phyloP scores from a whole-genome alignment of 1,139 yeast species.

The Yarrowia galli region DNA sequence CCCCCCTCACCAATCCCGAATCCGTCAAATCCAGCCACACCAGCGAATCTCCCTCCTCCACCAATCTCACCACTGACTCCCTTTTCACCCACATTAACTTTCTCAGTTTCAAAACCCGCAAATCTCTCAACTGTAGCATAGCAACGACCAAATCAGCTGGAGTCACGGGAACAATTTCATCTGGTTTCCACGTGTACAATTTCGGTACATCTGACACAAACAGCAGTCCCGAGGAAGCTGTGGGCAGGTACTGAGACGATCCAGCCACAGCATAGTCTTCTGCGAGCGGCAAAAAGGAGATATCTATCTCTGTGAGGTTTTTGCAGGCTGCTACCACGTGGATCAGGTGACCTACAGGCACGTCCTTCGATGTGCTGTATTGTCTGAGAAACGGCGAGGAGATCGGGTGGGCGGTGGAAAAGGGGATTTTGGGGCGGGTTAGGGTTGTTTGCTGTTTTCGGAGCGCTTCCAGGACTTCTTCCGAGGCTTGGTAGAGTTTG shows the following conservation, averaged over 20 bases:
- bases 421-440: constrained; percentile 24
- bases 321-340: constrained; percentile 46
- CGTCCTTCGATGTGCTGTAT: constrained; percentile 45
- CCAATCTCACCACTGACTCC: constrained; percentile 40
- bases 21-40: constrained; percentile 42
- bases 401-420: constrained; percentile 44
- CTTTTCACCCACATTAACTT: constrained; percentile 46
- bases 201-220: constrained; percentile 49
- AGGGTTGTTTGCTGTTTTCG: background rate
- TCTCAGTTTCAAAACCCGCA: constrained; percentile 42
- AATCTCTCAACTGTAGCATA: constrained; percentile 41
- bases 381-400: constrained; percentile 45
- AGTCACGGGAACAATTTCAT: constrained; percentile 44
- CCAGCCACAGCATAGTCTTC: constrained; percentile 46
- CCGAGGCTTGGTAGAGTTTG: constrained; percentile 21
- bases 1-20: constrained; percentile 43
- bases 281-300: constrained; percentile 47
- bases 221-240: constrained; percentile 42
- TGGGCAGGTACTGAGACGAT: constrained; percentile 41
- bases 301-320: constrained; percentile 44
- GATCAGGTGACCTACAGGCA: constrained; percentile 47
- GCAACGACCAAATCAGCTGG: constrained; percentile 44
- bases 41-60: constrained; percentile 39
- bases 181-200: constrained; percentile 45
- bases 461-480: constrained; percentile 19